Percentiles rank a stretch among this genome's conserved stretches.
phyloP scores from a whole-genome alignment of 2,329 filamentous ascomycete species.

The Cladosporium sp. region DNA sequence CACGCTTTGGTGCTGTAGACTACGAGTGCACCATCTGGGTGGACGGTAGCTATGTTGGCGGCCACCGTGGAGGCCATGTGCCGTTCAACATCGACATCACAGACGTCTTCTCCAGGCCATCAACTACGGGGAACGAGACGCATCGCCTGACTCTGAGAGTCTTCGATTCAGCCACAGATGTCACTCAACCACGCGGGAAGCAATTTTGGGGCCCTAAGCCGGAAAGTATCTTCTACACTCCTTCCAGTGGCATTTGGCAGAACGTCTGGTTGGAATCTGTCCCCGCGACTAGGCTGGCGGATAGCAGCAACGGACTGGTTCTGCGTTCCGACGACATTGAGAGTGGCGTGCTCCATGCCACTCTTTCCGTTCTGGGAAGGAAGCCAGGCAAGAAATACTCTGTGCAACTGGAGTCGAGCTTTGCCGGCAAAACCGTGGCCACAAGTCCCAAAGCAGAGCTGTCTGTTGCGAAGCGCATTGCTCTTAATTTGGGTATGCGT shows the following conservation, averaged over 20 bases:
- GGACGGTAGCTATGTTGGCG: conserved; percentile 48
- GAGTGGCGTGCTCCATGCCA: conserved; percentile 47
- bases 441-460: conserved; percentile 41
- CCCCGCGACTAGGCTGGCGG: conserved; percentile 48
- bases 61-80: conserved; percentile 56
- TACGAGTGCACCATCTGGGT: conserved; percentile 57
- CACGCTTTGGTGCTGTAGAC: conserved; percentile 59
- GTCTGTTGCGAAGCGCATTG: conserved; percentile 30
- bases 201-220: conserved; percentile 57
- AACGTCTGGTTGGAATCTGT: conserved; percentile 64
- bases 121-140: background rate
- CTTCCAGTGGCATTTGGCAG: conserved; percentile 72
- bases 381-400: conserved; percentile 42
- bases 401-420: conserved; percentile 51
- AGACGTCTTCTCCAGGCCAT: conserved; percentile 33
- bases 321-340: conserved; percentile 52
- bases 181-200: conserved; percentile 62
- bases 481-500: conserved; percentile 35
- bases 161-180: conserved; percentile 59
- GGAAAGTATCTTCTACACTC: conserved; percentile 65
- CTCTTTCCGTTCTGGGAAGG: conserved; percentile 47
- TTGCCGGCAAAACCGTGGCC: conserved; percentile 46
- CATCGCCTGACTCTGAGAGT: conserved; percentile 53
- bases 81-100: conserved; percentile 55
- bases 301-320: conserved; percentile 56